Evolutionary conservation across 306 rosid genomes (phyloP), one percentile per base, ranked within the genome.

Genomic region (Cicer chorassanicum): DNA sequence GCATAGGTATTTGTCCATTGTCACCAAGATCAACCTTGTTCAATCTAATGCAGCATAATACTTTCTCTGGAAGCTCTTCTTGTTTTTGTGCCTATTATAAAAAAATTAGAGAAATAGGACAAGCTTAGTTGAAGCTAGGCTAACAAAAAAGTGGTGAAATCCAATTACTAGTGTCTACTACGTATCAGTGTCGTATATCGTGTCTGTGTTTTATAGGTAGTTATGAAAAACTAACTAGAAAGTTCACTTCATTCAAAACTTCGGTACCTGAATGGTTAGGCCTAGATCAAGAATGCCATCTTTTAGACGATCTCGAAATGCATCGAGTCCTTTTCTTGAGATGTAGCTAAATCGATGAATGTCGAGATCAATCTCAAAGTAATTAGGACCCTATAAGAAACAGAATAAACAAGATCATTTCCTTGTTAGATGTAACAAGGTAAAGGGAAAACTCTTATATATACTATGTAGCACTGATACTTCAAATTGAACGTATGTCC

Each of bases 331-430:
- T 84, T 89, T 92, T 84, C 99, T 89, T 21, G 97, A 89, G 63
- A 95, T 90, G 84, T 92, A 95, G 88, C 99, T 86, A 86, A 95
- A 95, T 3, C 98, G 89, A 82, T 92, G 99, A 77, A 95, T 90
- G 85, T 95, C 99, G 8, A 95, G 86, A 86, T 95, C 99, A 9
- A 95, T 90, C 96, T 95, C 99, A 67, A 95, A 86, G 88, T 90
- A 95, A 68, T 90, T 85, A 65, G 92, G 82, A 73, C 96, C 99
- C 99, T 95, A 84, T 68, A 8, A 61, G 40, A 43, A 54, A 63
- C 21, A 43, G 48, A 50, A 75, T 10, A 65, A 57, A 70, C 66
- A 53, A 62, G 2, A 54, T 39, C 38, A 70, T 74, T 34, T 56
- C 57, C 61, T 15, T 43, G 8, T 15, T 15, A 16, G 6, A 49